phyloP scores from a whole-genome alignment of 345 rosid species.

The Eucalyptus guilfoylei region DNA sequence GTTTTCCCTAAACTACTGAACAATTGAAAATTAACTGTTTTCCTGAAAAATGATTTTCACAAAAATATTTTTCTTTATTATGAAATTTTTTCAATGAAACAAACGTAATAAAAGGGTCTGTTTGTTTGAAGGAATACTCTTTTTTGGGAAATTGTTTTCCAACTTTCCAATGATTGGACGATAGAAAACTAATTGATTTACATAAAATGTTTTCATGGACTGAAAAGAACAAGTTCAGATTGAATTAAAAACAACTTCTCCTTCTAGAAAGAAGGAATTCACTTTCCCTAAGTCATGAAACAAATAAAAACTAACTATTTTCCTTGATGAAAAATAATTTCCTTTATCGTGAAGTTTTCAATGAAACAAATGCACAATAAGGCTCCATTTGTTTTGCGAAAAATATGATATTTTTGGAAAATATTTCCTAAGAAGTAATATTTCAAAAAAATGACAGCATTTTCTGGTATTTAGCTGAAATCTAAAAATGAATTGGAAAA shows the following conservation, averaged over 20 bases:
- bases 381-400: accelerated
- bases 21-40: too few relatives aligned
- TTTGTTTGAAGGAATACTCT: too few relatives aligned
- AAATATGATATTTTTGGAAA: too few relatives aligned
- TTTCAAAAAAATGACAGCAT: accelerated
- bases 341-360: background rate
- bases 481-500: accelerated
- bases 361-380: background rate
- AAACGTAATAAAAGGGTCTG: too few relatives aligned
- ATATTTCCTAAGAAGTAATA: background rate
- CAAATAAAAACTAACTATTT: background rate
- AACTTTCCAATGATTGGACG: too few relatives aligned
- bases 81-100: background rate
- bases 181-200: too few relatives aligned
- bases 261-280: background rate
- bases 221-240: accelerated
- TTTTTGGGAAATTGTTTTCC: too few relatives aligned
- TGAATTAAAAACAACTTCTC: too few relatives aligned
- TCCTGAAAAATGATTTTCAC: too few relatives aligned
- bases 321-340: too few relatives aligned
- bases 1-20: accelerated
- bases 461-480: accelerated
- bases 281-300: background rate
- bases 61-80: too few relatives aligned
- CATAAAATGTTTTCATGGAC: accelerated